Conservation (phyloP, 2,329 filamentous ascomycete genomes). For the Thermoascus crustaceus region DNA sequence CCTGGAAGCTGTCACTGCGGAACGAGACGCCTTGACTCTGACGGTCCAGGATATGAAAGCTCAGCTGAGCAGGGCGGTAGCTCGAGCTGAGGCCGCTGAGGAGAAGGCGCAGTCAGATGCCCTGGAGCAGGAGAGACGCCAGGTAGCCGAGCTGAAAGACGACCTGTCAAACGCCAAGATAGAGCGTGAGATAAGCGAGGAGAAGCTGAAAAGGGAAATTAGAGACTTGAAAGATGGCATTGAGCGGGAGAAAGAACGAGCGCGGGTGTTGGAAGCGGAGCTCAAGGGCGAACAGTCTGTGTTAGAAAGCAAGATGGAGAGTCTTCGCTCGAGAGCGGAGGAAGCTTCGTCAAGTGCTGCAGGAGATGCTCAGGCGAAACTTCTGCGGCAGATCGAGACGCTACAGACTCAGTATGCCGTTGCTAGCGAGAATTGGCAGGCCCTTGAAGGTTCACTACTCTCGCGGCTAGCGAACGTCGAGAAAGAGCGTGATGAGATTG, state of each 20-base stretch:
- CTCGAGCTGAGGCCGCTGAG: constrained; percentile 59
- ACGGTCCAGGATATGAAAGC: constrained; percentile 60
- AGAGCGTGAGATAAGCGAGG: constrained; percentile 67
- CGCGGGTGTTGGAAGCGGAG: constrained; percentile 63
- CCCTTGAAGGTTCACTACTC: constrained; percentile 79
- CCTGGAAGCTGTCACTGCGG: constrained; percentile 53
- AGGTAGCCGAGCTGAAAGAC: constrained; percentile 49
- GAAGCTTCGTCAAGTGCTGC: constrained; percentile 76
- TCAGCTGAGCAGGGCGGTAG: constrained; percentile 60
- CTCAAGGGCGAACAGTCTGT: constrained; percentile 67
- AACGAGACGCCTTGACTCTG: constrained; percentile 55
- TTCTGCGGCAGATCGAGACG: constrained; percentile 89
- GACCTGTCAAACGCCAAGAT: constrained; percentile 59
- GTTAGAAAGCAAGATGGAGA: constrained; percentile 83
- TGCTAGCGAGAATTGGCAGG: constrained; percentile 95
- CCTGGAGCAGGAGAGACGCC: constrained; percentile 56
- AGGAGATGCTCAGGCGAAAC: constrained; percentile 78
- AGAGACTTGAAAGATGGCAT: constrained; percentile 65
- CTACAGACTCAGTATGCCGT: constrained; percentile 91
- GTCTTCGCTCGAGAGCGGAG: constrained; percentile 75
- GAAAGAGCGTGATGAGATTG: constrained; percentile 81
- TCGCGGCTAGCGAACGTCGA: constrained; percentile 70
- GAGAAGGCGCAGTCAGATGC: constrained; percentile 59
- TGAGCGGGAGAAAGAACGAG: constrained; percentile 62
- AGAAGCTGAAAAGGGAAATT: constrained; percentile 62